Percentiles rank a stretch among this genome's conserved stretches.
These are phyloP conservation scores for Gillenia trifoliata DNA, from an alignment of 306 rosid genomes.

Conservation along the genomic window DNA sequence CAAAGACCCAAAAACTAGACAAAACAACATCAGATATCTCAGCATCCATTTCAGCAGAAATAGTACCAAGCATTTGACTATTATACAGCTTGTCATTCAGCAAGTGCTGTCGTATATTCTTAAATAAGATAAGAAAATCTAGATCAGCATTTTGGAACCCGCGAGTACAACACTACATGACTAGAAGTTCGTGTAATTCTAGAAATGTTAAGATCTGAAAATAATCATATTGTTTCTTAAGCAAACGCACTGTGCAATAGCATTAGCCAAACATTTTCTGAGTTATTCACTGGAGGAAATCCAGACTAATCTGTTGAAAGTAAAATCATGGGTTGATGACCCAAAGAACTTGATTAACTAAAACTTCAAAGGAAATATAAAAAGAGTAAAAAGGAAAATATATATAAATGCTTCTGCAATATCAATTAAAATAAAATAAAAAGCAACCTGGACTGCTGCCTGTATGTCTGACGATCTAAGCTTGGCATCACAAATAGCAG, in stretches of 20 bases:
- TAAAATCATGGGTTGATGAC: background rate
- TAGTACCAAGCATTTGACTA: background rate
- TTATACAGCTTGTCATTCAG: background rate
- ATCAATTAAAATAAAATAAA: background rate
- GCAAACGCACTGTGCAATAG: background rate
- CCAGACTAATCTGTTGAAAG: background rate
- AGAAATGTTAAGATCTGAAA: background rate
- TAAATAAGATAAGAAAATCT: background rate
- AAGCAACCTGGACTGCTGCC: conserved; percentile 88
- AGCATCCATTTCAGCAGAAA: background rate
- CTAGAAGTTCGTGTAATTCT: background rate
- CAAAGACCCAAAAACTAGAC: background rate
- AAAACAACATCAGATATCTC: background rate
- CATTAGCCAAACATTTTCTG: background rate
- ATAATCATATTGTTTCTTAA: background rate
- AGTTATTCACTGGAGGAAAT: background rate
- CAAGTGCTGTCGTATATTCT: background rate
- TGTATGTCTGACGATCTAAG: conserved; percentile 89
- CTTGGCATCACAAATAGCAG: conserved; percentile 92
- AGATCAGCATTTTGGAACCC: background rate
- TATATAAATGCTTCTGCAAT: background rate
- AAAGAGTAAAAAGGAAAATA: background rate
- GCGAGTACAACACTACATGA: background rate
- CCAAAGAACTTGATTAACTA: background rate
- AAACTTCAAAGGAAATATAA: background rate